Evolutionary conservation across 1,284 basidiomycete species (phyloP).

Genomic region (Apiotrichum porosum): DNA sequence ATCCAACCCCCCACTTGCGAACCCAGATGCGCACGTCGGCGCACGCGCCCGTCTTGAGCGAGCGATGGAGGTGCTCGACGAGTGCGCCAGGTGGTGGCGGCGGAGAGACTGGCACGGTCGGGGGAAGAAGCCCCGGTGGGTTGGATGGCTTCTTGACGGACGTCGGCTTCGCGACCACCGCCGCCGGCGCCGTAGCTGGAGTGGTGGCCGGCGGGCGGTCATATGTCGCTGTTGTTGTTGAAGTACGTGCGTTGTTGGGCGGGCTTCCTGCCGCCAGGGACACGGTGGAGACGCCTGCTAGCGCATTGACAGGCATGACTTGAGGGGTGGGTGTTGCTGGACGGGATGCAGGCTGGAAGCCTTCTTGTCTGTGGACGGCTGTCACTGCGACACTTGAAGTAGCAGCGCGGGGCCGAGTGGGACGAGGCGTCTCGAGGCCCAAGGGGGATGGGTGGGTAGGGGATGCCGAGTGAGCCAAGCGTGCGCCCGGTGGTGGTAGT

Average conservation of each 20-base stretch:
- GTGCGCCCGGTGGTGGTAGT: too few relatives aligned
- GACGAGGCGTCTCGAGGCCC: not conserved
- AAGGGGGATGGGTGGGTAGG: not conserved
- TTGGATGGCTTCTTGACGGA: constrained; percentile 12
- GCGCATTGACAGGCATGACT: not conserved
- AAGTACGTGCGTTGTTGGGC: too few relatives aligned
- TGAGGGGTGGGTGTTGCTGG: not conserved
- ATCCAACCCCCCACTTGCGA: constrained; percentile 68
- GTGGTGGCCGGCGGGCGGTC: too few relatives aligned
- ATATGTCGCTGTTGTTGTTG: too few relatives aligned
- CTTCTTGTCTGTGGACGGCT: not conserved
- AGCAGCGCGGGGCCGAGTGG: not conserved
- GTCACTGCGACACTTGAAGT: constrained; percentile 2
- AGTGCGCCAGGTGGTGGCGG: constrained; percentile 21
- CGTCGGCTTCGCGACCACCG: constrained; percentile 2
- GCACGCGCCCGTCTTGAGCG: constrained; percentile 66
- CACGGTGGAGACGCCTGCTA: too few relatives aligned
- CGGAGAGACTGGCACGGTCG: constrained; percentile 19
- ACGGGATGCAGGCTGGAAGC: constrained; percentile 1
- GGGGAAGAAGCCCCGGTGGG: constrained; percentile 6
- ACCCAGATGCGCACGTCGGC: constrained; percentile 71
- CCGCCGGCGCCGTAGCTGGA: not conserved
- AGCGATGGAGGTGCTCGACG: constrained; percentile 61
- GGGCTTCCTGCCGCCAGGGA: too few relatives aligned
- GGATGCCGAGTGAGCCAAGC: not conserved